Evolutionary conservation across 176 grass and related monocot species (phyloP), one percentile per base, ranked within the genome.

Genomic region (Carex littledalei): DNA sequence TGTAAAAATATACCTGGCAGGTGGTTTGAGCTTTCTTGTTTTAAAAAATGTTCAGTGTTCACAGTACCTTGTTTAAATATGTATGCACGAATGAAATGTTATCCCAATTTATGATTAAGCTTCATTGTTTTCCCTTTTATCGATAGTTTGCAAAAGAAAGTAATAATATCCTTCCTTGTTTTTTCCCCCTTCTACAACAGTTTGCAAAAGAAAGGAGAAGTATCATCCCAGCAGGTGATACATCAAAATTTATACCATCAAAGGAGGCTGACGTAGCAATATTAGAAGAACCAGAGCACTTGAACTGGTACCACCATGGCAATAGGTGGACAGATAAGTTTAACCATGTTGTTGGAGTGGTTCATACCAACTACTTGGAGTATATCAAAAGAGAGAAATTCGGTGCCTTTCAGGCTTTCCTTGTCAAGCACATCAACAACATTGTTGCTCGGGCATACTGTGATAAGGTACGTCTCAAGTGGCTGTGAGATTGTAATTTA

Each of bases 221-320:
- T 82, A 98, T 98, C 69, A 90, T 94, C 68, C 95, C 95, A 87
- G 92, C 91, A 29, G 95, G 95, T 64, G 95, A 98, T 70, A 94
- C 91, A 29, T 93, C 95, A 72, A 84, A 90, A 63, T 91, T 93
- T 65, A 93, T 98, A 88, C 85, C 92, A 50, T 91, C 89, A 62
- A 94, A 93, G 63, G 95, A 90, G 82, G 89, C 95, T 72, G 91
- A 98, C 68, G 90, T 98, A 87, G 95, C 92, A 75, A 94, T 98
- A 73, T 82, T 98, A 62, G 95, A 98, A 91, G 95, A 98, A 41
- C 95, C 92, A 2, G 95, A 98, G 86, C 95, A 98, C 63, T 85
- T 94, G 59, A 98, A 94, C 86, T 98, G 95, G 95, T 98, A 98
- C 84, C 95, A 98, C 78, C 95, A 98, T 83, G 95, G 95, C 59